Percentiles rank a stretch among this genome's conserved stretches.
These are phyloP conservation scores for Tripidium arundinaceum DNA, from an alignment of 202 grass and related monocot genomes.

Conservation along the genomic window DNA sequence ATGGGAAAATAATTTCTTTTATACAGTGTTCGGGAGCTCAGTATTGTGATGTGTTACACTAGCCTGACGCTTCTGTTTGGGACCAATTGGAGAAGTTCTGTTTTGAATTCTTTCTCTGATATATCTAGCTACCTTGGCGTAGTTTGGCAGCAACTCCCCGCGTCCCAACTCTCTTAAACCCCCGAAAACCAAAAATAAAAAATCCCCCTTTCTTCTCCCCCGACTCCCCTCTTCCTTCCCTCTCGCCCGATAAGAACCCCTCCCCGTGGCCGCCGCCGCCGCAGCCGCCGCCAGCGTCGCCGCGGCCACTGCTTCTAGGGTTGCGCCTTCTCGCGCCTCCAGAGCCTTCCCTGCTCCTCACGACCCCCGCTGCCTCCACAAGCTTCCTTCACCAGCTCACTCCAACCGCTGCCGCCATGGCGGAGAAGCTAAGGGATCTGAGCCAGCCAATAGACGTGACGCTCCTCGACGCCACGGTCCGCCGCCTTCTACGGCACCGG, in stretches of 20 bases:
- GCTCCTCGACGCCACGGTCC: slow-evolving; percentile 88
- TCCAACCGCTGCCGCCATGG: slow-evolving; percentile 40
- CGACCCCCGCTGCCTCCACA: neutral
- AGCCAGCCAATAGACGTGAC: slow-evolving; percentile 93
- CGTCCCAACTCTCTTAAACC: slow-evolving; percentile 41
- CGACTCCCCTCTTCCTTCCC: neutral
- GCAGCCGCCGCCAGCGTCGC: neutral
- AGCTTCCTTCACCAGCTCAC: slow-evolving; percentile 25
- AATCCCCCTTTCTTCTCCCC: neutral
- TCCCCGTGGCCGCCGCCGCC: neutral
- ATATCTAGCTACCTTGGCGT: slow-evolving; percentile 35
- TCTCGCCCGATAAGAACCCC: slow-evolving; percentile 17
- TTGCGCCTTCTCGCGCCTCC: neutral
- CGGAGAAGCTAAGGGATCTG: slow-evolving; percentile 96
- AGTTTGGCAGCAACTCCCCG: slow-evolving; percentile 37
- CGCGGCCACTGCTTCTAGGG: slow-evolving; percentile 22
- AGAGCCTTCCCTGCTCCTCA: neutral
- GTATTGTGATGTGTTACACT: slow-evolving; percentile 5
- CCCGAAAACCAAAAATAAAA: slow-evolving; percentile 36
- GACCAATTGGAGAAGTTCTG: neutral
- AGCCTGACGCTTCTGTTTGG: neutral
- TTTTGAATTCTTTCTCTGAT: slow-evolving; percentile 27
- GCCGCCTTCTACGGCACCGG: slow-evolving; percentile 98
- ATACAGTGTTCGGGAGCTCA: slow-evolving; percentile 1
- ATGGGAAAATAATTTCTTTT: neutral